phyloP scores from a whole-genome alignment of 2,329 filamentous ascomycete species.

The Nigrograna mackinnonii region DNA sequence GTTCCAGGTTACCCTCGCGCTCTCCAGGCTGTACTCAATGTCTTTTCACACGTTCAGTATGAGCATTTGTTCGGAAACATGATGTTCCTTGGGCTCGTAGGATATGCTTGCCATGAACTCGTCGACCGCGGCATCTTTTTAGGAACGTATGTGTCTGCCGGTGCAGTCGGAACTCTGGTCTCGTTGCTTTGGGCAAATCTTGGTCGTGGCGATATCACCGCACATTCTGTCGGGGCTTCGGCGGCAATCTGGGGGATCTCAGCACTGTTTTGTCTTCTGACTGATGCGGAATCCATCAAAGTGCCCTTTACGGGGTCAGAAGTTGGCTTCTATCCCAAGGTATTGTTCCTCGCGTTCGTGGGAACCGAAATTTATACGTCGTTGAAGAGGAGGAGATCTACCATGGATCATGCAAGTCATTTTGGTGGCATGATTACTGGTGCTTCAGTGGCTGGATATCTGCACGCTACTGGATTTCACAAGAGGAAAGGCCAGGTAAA shows the following conservation, averaged over 20 bases:
- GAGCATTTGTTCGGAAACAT: conserved; percentile 66
- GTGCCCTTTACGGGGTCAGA: conserved; percentile 31
- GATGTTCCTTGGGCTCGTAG: conserved; percentile 67
- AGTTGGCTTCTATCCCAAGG: conserved; percentile 33
- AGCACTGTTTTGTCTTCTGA: conserved; percentile 32
- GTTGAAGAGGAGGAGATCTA: conserved; percentile 6
- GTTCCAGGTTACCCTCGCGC: conserved; percentile 62
- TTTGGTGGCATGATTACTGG: conserved; percentile 37
- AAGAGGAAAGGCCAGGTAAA: conserved; percentile 11
- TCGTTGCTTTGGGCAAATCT: conserved; percentile 38
- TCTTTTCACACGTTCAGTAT: conserved; percentile 70
- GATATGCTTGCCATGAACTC: conserved; percentile 48
- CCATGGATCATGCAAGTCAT: conserved; percentile 40
- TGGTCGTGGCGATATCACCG: conserved; percentile 24
- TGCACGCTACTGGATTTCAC: conserved; percentile 27
- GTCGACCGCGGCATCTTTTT: conserved; percentile 39
- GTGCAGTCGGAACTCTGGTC: conserved; percentile 33
- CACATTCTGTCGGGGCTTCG: conserved; percentile 35
- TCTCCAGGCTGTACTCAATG: conserved; percentile 63
- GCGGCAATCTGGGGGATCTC: conserved; percentile 39
- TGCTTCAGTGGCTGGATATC: conserved; percentile 24
- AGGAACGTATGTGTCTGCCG: conserved; percentile 37
- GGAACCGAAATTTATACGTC: conserved; percentile 25
- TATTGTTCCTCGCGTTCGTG: conserved; percentile 29
- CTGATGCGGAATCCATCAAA: conserved; percentile 30